Percentiles rank a stretch among this genome's conserved stretches.
phyloP scores from a whole-genome alignment of 139 green algal species.

The Micromonas commoda region DNA sequence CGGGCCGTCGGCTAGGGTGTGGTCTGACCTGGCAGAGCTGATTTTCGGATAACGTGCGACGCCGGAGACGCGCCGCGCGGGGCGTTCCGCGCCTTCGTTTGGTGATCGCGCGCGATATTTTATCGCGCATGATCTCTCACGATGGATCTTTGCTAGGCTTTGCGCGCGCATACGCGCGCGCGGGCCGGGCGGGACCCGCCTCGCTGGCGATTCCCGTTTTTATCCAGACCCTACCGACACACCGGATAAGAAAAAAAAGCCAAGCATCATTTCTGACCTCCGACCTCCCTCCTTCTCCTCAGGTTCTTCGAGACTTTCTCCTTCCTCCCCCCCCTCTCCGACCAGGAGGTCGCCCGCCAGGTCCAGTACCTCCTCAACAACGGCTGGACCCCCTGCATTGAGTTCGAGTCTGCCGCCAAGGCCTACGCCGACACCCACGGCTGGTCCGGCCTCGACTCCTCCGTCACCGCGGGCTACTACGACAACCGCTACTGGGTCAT shows the following conservation, averaged over 20 bases:
- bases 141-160: too few relatives aligned
- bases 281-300: conserved; percentile 17
- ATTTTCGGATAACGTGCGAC: too few relatives aligned
- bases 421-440: conserved; percentile 25
- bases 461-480: conserved; percentile 56
- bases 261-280: neutral
- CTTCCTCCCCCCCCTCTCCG: conserved; percentile 90
- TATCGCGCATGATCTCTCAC: too few relatives aligned
- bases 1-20: too few relatives aligned
- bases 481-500: conserved; percentile 98
- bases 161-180: too few relatives aligned
- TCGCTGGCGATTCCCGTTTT: neutral
- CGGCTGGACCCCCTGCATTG: conserved; percentile 82
- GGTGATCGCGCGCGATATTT: too few relatives aligned
- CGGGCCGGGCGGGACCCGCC: too few relatives aligned
- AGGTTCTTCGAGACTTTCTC: conserved; percentile 87
- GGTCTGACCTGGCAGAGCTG: too few relatives aligned
- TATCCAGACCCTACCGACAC: too few relatives aligned
- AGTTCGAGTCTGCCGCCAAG: conserved; percentile 70
- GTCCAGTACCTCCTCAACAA: conserved; percentile 92
- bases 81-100: too few relatives aligned
- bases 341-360: conserved; percentile 84
- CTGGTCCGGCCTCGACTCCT: conserved; percentile 20
- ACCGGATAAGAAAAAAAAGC: too few relatives aligned
- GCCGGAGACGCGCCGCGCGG: too few relatives aligned